phyloP scores from a whole-genome alignment of 2,329 filamentous ascomycete genomes.

The Aspergillus ochraceoroseus region DNA sequence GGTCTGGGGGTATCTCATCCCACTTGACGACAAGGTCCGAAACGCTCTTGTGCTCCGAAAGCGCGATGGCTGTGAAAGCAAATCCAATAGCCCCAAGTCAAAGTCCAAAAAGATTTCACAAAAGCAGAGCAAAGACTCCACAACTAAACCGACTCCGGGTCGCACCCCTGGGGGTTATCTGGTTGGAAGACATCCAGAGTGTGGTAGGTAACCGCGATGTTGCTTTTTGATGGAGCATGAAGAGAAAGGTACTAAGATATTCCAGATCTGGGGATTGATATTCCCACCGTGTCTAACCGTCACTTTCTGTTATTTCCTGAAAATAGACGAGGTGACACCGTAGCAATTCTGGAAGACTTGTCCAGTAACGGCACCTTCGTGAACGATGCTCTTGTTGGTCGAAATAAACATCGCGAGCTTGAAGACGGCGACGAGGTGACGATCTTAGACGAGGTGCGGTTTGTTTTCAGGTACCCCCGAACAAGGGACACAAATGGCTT shows the following conservation, averaged over 20 bases:
- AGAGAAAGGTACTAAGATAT: slow-evolving; percentile 16
- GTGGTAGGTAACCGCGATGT: slow-evolving; percentile 57
- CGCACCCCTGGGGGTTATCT: slow-evolving; percentile 76
- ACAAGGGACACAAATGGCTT: slow-evolving; percentile 71
- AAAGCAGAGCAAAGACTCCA: slow-evolving; percentile 53
- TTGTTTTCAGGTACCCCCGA: slow-evolving; percentile 85
- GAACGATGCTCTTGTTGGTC: slow-evolving; percentile 83
- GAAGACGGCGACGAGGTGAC: slow-evolving; percentile 87
- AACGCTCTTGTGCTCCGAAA: slow-evolving; percentile 69
- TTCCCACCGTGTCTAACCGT: slow-evolving; percentile 80
- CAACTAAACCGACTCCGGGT: slow-evolving; percentile 53
- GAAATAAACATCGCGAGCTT: slow-evolving; percentile 85
- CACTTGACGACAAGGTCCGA: slow-evolving; percentile 66
- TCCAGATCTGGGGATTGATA: slow-evolving; percentile 67
- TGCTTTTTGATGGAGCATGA: background rate
- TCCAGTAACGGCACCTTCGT: slow-evolving; percentile 97
- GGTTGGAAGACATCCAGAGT: slow-evolving; percentile 88
- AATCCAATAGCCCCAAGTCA: slow-evolving; percentile 34
- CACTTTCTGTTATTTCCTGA: slow-evolving; percentile 53
- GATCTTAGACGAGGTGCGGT: slow-evolving; percentile 76
- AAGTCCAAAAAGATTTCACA: slow-evolving; percentile 39
- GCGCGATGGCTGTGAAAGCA: slow-evolving; percentile 62
- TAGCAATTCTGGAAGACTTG: slow-evolving; percentile 82
- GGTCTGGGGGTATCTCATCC: slow-evolving; percentile 93
- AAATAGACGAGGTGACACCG: slow-evolving; percentile 52